Evolutionary conservation across 2,329 filamentous ascomycete genomes (phyloP).

Genomic region (Fusarium sp.): DNA sequence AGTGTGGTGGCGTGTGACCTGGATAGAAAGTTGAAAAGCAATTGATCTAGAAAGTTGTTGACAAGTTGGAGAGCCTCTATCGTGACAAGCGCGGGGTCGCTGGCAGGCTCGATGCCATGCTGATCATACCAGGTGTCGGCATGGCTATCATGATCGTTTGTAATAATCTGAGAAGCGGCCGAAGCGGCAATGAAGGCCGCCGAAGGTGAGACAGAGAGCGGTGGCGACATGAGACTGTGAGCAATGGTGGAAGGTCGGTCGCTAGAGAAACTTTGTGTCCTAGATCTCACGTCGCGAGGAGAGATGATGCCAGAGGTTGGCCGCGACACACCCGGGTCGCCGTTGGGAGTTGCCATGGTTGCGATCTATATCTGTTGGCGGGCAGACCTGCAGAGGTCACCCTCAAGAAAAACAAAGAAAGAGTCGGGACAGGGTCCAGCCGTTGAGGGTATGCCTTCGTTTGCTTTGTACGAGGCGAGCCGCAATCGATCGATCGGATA

Average conservation of each 20-base stretch:
- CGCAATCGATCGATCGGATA: conserved; percentile 25
- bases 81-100: conserved; percentile 78
- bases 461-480: conserved; percentile 37
- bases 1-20: conserved; percentile 82
- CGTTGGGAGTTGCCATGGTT: conserved; percentile 45
- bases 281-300: conserved; percentile 55
- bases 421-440: conserved; percentile 29
- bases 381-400: conserved; percentile 41
- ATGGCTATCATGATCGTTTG: conserved; percentile 84
- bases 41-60: conserved; percentile 93
- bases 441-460: conserved; percentile 29
- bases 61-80: conserved; percentile 78
- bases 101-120: conserved; percentile 71
- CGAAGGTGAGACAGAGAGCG: conserved; percentile 75
- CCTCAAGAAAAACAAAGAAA: conserved; percentile 14
- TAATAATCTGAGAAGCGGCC: conserved; percentile 91
- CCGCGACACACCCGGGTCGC: conserved; percentile 47
- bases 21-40: conserved; percentile 90
- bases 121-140: conserved; percentile 76
- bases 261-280: conserved; percentile 75
- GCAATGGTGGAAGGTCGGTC: conserved; percentile 72
- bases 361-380: conserved; percentile 40
- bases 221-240: conserved; percentile 72
- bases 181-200: conserved; percentile 89
- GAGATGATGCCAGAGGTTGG: conserved; percentile 51